Base-by-base conservation (phyloP, 2,329 filamentous ascomycete genomes). In the Xenosphaeropsis pyriputrescens region DNA sequence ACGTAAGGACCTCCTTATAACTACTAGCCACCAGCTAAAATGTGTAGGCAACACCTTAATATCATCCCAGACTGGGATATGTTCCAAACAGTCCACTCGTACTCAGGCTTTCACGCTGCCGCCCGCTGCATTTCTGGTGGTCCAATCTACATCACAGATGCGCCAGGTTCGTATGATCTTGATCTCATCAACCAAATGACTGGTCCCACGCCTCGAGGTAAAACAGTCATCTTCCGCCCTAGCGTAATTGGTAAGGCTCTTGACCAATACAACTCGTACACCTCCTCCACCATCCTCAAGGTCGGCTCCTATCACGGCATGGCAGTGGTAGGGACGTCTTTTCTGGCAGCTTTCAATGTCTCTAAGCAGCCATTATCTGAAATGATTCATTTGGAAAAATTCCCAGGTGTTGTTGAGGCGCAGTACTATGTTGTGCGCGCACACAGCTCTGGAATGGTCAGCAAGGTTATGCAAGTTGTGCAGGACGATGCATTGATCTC, bases 131-230 rank as follows among this genome's bases (percentile, higher is more conserved):
- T 98, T 8, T 88, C 80, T 35, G 91, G 91, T 7, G 91, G 91
- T 0, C 91, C 89, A 0, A 80, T 98, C 31, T 95, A 93, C 50
- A 88, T 98, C 54, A 96, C 89, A 0, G 91, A 98, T 57, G 71
- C 76, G 1, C 89, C 89, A 0, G 88, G 85, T 0, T 62, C 84
- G 42, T 85, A 96, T 55, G 70, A 94, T 50, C 51, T 86, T 19
- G 59, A 68, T 5, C 58, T 98, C 13, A 81, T 98, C 42, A 59
- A 67, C 18, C 79, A 93, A 54, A 88, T 96, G 69, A 86, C 82
- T 0, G 88, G 81, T 0, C 63, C 68, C 9, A 91, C 83, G 0
- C 65, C 75, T 0, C 64, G 72, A 17, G 83, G 78, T 0, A 78
- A 75, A 45, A 91, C 85, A 0, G 72, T 93, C 0, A 82, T 93